phyloP scores from a whole-genome alignment of 2,329 filamentous ascomycete species.

The Davidsoniella neocaledoniae region DNA sequence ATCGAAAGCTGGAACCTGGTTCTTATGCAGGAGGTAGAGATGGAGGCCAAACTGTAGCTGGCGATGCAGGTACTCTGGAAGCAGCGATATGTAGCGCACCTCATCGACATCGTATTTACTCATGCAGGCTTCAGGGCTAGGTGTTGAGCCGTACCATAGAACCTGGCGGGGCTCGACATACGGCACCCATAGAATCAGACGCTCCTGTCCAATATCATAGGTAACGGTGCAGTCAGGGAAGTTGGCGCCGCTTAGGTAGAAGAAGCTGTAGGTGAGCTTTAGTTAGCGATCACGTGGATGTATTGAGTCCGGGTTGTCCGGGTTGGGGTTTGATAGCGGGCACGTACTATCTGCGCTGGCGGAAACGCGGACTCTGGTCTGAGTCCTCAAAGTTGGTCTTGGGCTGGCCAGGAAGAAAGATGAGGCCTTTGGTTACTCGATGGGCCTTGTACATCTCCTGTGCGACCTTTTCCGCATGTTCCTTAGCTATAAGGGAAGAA shows the following conservation, averaged over 20 bases:
- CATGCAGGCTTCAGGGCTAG: conserved; percentile 43
- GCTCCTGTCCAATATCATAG: conserved; percentile 41
- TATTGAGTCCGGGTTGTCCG: neutral
- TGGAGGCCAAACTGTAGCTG: conserved; percentile 20
- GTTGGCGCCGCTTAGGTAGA: conserved; percentile 38
- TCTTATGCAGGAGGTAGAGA: conserved; percentile 30
- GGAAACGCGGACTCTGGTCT: conserved; percentile 37
- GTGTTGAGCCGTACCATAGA: conserved; percentile 48
- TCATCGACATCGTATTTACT: conserved; percentile 51
- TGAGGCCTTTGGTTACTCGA: conserved; percentile 30
- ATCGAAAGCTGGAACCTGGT: conserved; percentile 24
- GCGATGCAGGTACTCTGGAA: conserved; percentile 28
- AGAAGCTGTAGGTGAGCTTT: conserved; percentile 30
- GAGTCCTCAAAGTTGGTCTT: conserved; percentile 39
- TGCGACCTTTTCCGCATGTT: conserved; percentile 39
- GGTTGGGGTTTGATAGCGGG: neutral
- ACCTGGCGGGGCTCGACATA: conserved; percentile 43
- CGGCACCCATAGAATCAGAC: conserved; percentile 57
- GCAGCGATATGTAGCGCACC: conserved; percentile 42
- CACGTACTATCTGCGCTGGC: conserved; percentile 41
- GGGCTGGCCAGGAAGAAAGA: conserved; percentile 38
- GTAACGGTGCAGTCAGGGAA: conserved; percentile 38
- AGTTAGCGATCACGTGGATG: neutral
- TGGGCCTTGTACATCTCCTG: conserved; percentile 24
- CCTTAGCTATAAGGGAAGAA: conserved; percentile 27